Evolutionary conservation across 2,329 filamentous ascomycete species (phyloP), one percentile per base, ranked within the genome.

Genomic region (Exophiala lecanii-corni): DNA sequence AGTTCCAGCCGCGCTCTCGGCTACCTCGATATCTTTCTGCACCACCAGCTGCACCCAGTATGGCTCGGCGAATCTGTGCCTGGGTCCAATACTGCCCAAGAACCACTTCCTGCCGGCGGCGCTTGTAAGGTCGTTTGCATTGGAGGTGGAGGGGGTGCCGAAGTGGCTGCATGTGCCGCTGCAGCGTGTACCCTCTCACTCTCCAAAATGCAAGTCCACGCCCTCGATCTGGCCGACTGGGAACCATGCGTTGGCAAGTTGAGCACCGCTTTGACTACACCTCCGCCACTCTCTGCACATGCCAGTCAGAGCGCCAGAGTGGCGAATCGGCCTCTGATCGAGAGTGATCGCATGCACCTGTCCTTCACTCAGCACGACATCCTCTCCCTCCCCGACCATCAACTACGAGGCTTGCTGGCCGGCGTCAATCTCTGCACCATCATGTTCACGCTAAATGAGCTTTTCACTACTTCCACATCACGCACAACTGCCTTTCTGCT

Each of bases 391-490:
- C 21, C 30, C 9, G 42, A 50, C 32, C 28, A 59, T 1, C 58
- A 63, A 2, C 51, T 78, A 1, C 39, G 52, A 4, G 43, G 53
- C 0, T 26, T 65, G 5, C 43, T 59, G 18, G 32, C 31, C 13
- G 43, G 49, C 1, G 59, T 75, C 7, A 54, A 74, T 3, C 66
- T 96, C 1, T 71, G 94, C 10, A 95, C 89, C 0, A 68, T 97
- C 9, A 79, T 97, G 66, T 98, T 97, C 71, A 96, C 91, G 0
- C 76, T 97, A 35, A 97, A 97, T 63, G 92, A 98, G 66, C 79
- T 98, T 0, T 97, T 96, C 69, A 84, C 86, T 0, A 72, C 78
- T 0, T 87, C 82, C 1, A 78, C 89, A 17, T 72, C 81, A 2
- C 79, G 81, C 54, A 88, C 91, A 0, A 94, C 91, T 0, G 70